Percentiles rank a stretch among this genome's conserved stretches.
These are phyloP conservation scores for Gonium pectorale DNA, from an alignment of 139 green algal genomes.

Conservation along the genomic window DNA sequence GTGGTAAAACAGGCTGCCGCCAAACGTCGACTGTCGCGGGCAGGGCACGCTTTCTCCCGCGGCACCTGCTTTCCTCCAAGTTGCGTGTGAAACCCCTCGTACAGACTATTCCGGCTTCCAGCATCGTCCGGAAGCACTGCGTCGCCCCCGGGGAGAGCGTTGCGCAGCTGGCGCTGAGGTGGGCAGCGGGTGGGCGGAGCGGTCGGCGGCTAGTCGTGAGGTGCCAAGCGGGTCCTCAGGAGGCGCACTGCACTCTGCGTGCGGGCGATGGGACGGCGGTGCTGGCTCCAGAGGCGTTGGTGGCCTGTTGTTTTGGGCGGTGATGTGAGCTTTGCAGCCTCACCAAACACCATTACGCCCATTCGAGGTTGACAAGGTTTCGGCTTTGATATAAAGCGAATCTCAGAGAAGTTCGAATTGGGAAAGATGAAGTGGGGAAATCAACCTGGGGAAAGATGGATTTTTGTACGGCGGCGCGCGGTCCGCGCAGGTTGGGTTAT, in stretches of 20 bases:
- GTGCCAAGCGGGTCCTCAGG: background rate
- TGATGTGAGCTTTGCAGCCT: background rate
- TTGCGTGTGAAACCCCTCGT: background rate
- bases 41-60: background rate
- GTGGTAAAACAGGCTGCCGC: background rate
- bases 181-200: background rate
- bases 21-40: background rate
- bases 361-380: too few species aligned
- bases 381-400: too few species aligned
- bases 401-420: too few species aligned
- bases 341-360: background rate
- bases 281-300: background rate
- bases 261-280: background rate
- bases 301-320: background rate
- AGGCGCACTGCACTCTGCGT: background rate
- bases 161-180: background rate
- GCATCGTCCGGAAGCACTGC: background rate
- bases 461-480: too few species aligned
- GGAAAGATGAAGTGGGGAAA: too few species aligned
- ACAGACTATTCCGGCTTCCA: background rate
- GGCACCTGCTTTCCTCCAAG: background rate
- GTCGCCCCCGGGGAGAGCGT: background rate
- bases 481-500: too few species aligned
- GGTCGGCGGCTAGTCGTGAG: background rate
- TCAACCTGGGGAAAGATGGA: too few species aligned